These are phyloP conservation scores for Lactifluus rugatus DNA, from an alignment of 768 basidiomycete species.

Conservation along the genomic window DNA sequence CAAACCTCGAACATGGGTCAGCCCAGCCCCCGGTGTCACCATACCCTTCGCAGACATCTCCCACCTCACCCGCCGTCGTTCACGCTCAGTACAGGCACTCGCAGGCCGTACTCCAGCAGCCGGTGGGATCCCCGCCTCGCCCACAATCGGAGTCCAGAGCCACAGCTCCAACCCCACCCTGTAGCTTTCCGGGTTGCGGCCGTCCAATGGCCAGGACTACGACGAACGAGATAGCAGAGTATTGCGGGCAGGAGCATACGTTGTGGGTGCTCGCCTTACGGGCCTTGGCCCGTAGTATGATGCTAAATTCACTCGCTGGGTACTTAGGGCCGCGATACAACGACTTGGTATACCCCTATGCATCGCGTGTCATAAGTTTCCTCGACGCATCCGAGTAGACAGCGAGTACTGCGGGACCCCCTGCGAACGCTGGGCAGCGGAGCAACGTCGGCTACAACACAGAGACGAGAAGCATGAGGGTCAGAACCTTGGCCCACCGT, in stretches of 20 bases:
- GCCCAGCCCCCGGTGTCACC: too few species aligned
- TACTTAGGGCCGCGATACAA: slow-evolving; percentile 1
- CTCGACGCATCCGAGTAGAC: not conserved
- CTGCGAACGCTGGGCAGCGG: slow-evolving; percentile 2
- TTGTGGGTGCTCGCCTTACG: not conserved
- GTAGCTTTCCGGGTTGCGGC: not conserved
- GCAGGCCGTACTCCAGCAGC: not conserved
- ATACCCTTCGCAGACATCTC: too few species aligned
- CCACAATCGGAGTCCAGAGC: not conserved
- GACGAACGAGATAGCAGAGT: not conserved
- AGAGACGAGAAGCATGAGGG: too few species aligned
- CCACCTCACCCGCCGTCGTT: too few species aligned
- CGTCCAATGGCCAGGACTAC: not conserved
- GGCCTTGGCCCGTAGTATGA: not conserved
- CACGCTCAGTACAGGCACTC: too few species aligned
- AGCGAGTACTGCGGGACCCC: slow-evolving; percentile 3
- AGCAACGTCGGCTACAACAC: too few species aligned
- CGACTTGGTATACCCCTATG: not conserved
- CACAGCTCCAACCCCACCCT: not conserved
- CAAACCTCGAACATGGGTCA: too few species aligned
- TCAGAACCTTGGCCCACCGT: too few species aligned
- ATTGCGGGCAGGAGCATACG: slow-evolving; percentile 3
- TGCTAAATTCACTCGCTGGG: not conserved
- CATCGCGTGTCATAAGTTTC: not conserved
- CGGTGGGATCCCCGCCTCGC: too few species aligned